Evolutionary conservation across 331 rosid species (phyloP).

Genomic region (Telfairia occidentalis): DNA sequence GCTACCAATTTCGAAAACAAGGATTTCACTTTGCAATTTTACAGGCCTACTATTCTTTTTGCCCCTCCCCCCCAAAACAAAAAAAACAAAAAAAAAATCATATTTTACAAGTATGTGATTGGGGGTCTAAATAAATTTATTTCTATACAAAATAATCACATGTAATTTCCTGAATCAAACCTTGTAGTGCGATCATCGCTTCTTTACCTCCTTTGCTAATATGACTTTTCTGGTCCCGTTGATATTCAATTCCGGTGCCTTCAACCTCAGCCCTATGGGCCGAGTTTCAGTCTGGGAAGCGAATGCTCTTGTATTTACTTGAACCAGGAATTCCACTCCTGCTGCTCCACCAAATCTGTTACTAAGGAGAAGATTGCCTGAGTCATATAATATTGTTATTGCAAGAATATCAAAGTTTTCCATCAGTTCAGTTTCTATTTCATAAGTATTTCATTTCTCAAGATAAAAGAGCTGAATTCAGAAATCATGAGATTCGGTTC

Average conservation of each 20-base stretch:
- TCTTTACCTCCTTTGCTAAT: background rate
- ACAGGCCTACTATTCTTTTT: slow-evolving; percentile 11
- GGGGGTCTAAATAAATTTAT: background rate
- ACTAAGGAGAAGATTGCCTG: background rate
- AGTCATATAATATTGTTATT: background rate
- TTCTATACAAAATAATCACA: slow-evolving; percentile 12
- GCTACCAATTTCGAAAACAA: background rate
- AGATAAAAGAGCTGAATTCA: background rate
- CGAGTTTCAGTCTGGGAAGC: background rate
- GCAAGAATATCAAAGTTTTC: background rate
- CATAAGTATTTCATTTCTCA: background rate
- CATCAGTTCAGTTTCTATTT: background rate
- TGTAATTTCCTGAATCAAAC: slow-evolving; percentile 4
- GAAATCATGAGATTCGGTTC: background rate
- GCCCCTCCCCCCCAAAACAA: background rate
- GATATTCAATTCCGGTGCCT: slow-evolving; percentile 1
- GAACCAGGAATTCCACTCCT: background rate
- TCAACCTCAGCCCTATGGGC: background rate
- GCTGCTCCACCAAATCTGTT: background rate
- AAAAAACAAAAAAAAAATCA: background rate
- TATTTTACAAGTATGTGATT: background rate
- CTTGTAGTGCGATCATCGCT: background rate
- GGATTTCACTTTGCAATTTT: slow-evolving; percentile 2
- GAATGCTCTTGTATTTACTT: background rate
- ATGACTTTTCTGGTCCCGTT: background rate